phyloP scores from a whole-genome alignment of 1,139 yeast species.

The Torulaspora pretoriensis region DNA sequence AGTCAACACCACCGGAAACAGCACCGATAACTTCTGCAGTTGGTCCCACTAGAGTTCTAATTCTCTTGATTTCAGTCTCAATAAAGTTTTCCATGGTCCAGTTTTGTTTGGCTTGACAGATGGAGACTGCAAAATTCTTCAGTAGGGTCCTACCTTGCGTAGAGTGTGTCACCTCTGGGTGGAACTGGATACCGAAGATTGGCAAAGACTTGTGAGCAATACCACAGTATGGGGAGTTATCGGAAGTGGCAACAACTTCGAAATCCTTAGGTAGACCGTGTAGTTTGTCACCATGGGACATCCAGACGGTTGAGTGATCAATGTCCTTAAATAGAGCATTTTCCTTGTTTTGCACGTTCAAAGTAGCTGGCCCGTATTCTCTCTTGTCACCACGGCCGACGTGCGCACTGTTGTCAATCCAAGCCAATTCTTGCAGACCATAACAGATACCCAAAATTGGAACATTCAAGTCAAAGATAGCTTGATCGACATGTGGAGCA shows the following conservation, averaged over 20 bases:
- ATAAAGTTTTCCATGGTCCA: constrained; percentile 99
- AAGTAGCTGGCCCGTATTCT: constrained; percentile 95
- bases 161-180: constrained; percentile 98
- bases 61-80: constrained; percentile 92
- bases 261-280: constrained; percentile 86
- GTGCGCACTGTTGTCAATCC: constrained; percentile 87
- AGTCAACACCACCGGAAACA: constrained; percentile 99
- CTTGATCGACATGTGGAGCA: constrained; percentile 97
- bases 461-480: constrained; percentile 79
- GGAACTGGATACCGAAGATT: constrained; percentile 96
- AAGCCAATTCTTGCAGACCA: constrained; percentile 98
- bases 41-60: constrained; percentile 88
- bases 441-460: constrained; percentile 98
- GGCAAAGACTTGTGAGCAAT: constrained; percentile 68
- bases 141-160: constrained; percentile 81
- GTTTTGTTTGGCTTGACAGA: constrained; percentile 81
- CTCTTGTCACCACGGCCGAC: constrained; percentile 96
- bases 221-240: constrained; percentile 94
- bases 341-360: constrained; percentile 62
- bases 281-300: constrained; percentile 98
- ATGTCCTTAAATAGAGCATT: constrained; percentile 81
- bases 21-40: constrained; percentile 99
- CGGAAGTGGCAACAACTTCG: constrained; percentile 85
- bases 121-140: constrained; percentile 86
- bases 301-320: constrained; percentile 91